Evolutionary conservation across 202 grass and related monocot genomes (phyloP).

Genomic region (Setaria italica): DNA sequence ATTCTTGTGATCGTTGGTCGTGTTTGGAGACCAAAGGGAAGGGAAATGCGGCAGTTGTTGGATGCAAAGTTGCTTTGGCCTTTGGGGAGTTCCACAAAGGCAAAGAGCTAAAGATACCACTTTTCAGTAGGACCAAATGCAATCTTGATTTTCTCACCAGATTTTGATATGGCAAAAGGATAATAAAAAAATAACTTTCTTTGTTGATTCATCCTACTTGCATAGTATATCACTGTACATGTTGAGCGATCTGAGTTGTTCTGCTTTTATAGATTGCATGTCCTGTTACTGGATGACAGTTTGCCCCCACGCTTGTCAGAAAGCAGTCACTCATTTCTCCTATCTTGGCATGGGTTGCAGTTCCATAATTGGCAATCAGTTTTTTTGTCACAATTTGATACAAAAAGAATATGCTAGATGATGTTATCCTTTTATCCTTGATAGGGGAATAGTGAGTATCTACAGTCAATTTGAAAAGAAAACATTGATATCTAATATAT

Average conservation of each 20-base stretch:
- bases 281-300: background rate
- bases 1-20: conserved; percentile 58
- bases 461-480: background rate
- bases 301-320: background rate
- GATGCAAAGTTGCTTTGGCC: conserved; percentile 30
- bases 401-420: conserved; percentile 1
- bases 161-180: background rate
- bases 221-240: background rate
- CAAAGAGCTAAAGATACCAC: background rate
- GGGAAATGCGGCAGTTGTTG: background rate
- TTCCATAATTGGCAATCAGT: background rate
- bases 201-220: background rate
- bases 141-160: background rate
- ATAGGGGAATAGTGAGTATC: background rate
- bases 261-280: background rate
- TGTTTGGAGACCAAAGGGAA: background rate
- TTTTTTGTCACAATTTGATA: background rate
- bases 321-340: background rate
- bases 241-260: background rate
- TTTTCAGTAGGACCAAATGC: background rate
- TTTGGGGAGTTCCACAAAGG: background rate
- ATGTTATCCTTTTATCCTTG: background rate
- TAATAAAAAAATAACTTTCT: background rate
- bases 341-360: background rate
- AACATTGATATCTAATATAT: background rate